Evolutionary conservation across 768 basidiomycete species (phyloP).

Genomic region (Strobilomyces confusus): DNA sequence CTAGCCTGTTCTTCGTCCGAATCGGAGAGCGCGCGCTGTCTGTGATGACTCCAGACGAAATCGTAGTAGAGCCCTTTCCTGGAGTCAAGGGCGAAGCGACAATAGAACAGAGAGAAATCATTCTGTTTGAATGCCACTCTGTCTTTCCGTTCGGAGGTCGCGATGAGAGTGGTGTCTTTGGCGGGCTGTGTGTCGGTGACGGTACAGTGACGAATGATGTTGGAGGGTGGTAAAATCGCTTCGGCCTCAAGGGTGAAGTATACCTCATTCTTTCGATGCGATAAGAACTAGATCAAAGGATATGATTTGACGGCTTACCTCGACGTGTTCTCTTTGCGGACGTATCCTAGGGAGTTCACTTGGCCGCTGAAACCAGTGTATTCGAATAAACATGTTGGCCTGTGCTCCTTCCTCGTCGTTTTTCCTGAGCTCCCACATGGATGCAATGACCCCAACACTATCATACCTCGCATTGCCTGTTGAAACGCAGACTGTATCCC

Average conservation of each 20-base stretch:
- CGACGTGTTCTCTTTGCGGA: constrained; percentile 53
- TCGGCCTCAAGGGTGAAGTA: constrained; percentile 57
- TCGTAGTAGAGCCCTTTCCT: constrained; percentile 59
- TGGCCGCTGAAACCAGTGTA: constrained; percentile 78
- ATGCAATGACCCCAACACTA: constrained; percentile 65
- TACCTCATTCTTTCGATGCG: constrained; percentile 59
- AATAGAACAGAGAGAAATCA: constrained; percentile 43
- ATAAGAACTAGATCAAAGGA: background rate
- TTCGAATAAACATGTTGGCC: constrained; percentile 48
- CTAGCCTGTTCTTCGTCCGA: constrained; percentile 27
- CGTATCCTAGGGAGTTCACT: constrained; percentile 57
- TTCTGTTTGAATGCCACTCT: constrained; percentile 10
- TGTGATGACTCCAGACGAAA: constrained; percentile 56
- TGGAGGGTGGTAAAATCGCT: constrained; percentile 46
- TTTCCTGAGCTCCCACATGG: constrained; percentile 57
- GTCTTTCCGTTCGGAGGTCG: constrained; percentile 13
- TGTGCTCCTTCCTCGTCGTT: constrained; percentile 28
- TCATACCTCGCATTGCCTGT: constrained; percentile 41
- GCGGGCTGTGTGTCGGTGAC: constrained; percentile 34
- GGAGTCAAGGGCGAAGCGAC: constrained; percentile 55
- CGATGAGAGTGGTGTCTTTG: constrained; percentile 3
- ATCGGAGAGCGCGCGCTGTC: constrained; percentile 33
- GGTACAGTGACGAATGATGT: constrained; percentile 49
- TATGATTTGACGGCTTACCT: constrained; percentile 40
- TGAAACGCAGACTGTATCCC: constrained; percentile 65